A percentile compares a stretch with the other conserved stretches of the same genome.
phyloP scores from a whole-genome alignment of 331 rosid species.

The Arachis monticola region DNA sequence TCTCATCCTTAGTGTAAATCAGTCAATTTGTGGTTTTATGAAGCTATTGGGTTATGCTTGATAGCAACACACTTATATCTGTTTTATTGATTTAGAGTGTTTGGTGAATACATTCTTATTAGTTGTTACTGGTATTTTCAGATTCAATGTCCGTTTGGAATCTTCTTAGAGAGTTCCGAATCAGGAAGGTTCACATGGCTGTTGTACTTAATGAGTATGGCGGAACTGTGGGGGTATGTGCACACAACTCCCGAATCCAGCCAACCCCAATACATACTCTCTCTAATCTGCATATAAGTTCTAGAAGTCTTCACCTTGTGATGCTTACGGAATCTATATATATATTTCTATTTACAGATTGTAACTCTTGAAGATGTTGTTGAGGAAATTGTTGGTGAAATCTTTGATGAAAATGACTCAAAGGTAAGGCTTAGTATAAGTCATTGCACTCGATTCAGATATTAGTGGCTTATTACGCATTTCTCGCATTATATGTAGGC shows the following conservation, averaged over 20 bases:
- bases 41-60: not conserved
- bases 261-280: conserved; percentile 30
- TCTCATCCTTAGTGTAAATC: not conserved
- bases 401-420: conserved; percentile 96
- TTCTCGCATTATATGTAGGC: not conserved
- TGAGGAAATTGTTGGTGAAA: conserved; percentile 99
- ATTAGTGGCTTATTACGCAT: conserved; percentile 23
- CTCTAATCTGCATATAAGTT: conserved; percentile 19
- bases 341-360: conserved; percentile 54
- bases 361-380: conserved; percentile 97
- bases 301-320: conserved; percentile 2
- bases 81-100: conserved; percentile 3
- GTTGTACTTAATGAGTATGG: conserved; percentile 98
- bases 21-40: not conserved
- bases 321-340: conserved; percentile 23
- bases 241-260: conserved; percentile 21
- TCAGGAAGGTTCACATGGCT: conserved; percentile 99
- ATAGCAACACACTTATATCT: conserved; percentile 13
- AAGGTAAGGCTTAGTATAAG: conserved; percentile 62
- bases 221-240: conserved; percentile 97
- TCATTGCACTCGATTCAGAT: conserved; percentile 12
- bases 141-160: conserved; percentile 99
- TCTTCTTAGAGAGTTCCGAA: conserved; percentile 99
- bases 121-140: conserved; percentile 48
- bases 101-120: conserved; percentile 38